Base-by-base conservation (phyloP, 257 asterid genomes). In the Craterostigma plantagineum region DNA sequence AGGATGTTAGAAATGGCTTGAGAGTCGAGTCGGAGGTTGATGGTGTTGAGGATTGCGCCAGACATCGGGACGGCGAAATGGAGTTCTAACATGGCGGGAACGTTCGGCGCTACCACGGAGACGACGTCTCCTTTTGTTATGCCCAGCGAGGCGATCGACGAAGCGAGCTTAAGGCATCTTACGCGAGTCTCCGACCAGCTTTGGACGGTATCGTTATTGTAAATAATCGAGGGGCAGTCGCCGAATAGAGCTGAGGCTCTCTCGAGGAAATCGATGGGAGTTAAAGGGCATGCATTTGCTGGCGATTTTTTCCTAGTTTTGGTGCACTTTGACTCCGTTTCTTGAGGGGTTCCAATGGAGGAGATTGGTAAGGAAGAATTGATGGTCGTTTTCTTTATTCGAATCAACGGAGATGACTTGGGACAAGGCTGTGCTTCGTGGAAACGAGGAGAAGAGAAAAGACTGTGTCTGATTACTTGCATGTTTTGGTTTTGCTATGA, bases 1-100 rank as follows among this genome's bases (percentile, higher is more conserved):
- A 54, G 46, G 15, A 54, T 10, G 10, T 45, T 46, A 16, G 53
- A 16, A 5, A 54, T n/a, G 14, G 60, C 46, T 3, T 47, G 38
- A 16, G 60, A 14, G 33, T 54, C 53, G 14, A 54, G 53, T 9
- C 60, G 60, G 46, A 46, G 18, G 27, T 54, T 54, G 53, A 51
- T 9, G 27, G 42, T 38, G 38, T 51, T 51, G 12, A 51, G 36
- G 4, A 51, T 48, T 11, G 56, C 56, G 36, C 56, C 56, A 38
- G 56, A 46, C 56, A 51, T 51, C 23, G 50, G 50, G 10, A 46
- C 14, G 50, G 62, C 62, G 46, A 48, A 49, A 8, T 56, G 62
- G 45, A 56, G 65, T 56, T 56, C 62, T 34, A 38, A 56, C 62
- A 49, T 49, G 41, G 62, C 62, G 18, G 62, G 62, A 17, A 49